Evolutionary conservation across 176 grass and related monocot species (phyloP), one percentile per base, ranked within the genome.

Genomic region (Bolboschoenus planiculmis): DNA sequence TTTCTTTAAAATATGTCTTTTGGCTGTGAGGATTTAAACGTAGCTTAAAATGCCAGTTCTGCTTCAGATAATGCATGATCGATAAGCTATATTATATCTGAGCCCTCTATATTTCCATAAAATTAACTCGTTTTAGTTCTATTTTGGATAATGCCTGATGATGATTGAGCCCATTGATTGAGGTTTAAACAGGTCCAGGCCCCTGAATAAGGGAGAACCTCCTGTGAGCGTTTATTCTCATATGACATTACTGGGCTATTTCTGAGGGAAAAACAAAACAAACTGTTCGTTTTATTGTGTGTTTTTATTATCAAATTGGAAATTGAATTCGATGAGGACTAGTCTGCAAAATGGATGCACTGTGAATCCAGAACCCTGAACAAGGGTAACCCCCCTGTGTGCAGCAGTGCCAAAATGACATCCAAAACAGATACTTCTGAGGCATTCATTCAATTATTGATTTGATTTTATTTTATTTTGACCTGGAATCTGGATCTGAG

Each of bases 21-120:
- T 15, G 37, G 84, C 84, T 67, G 27, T 85, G 84, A 80, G 27
- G 84, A 85, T 80, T 10, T 43, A 30, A 85, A 78, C 2, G 16
- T 54, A 80, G 84, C 84, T 85, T 85, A 51, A 85, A 11, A 85
- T 39, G 84, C 59, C 75, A 85, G 84, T 85, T 85, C 84, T 85
- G 84, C 84, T 85, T 85, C 84, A 64, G 84, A 85, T 47, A 65
- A 79, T 56, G 35, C 57, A 7, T 85, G 84, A 85, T 80, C 24
- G 84, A 85, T 36, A 61, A 80, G 84, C 84, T 85, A 82, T 65
- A 43, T 16, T 53, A 0, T 20, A 46, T 46, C 80, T 65, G 80
- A 82, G 80, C 58, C 10, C 58, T 29, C 4, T 13, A 43, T 63
- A 13, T 44, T 27, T 16, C n/a, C 16, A 27, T 21, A 23, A n/a